These are phyloP conservation scores for Metrosideros polymorpha DNA, from an alignment of 441 rosid genomes.

Conservation along the genomic window DNA sequence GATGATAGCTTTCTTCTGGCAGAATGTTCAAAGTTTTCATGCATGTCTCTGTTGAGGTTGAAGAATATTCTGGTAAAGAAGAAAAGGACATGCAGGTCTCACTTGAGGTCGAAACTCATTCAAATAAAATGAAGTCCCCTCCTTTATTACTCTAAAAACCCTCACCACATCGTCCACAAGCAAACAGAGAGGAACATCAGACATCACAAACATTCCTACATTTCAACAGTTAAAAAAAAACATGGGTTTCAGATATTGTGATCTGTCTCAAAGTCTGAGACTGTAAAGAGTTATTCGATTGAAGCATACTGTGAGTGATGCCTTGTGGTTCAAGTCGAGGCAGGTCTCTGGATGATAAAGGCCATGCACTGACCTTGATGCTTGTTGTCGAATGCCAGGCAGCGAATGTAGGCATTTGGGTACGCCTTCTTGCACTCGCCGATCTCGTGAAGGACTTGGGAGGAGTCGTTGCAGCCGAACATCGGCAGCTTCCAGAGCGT, in stretches of 20 bases:
- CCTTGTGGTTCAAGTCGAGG: not conserved
- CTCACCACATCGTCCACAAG: not conserved
- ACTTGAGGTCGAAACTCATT: not conserved
- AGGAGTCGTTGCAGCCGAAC: constrained; percentile 56
- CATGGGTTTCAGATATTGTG: not conserved
- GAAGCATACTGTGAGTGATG: not conserved
- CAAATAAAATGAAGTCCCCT: not conserved
- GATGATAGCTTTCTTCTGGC: not conserved
- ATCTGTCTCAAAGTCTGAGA: not conserved
- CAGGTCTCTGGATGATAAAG: constrained; percentile 44
- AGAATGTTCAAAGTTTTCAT: not conserved
- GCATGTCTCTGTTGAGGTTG: not conserved
- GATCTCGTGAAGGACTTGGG: constrained; percentile 46
- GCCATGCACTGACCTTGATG: constrained; percentile 49
- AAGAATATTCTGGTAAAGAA: not conserved
- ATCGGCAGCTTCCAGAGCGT: constrained; percentile 71
- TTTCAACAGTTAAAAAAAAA: not conserved
- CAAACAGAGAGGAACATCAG: not conserved
- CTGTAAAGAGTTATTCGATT: not conserved
- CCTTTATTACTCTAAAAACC: not conserved
- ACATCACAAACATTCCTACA: not conserved
- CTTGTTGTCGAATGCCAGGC: constrained; percentile 44
- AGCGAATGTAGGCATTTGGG: constrained; percentile 48
- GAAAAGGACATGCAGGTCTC: not conserved
- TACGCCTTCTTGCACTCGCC: constrained; percentile 34